Evolutionary conservation across 768 basidiomycete species (phyloP).

Genomic region (Macrolepiota albuminosa): DNA sequence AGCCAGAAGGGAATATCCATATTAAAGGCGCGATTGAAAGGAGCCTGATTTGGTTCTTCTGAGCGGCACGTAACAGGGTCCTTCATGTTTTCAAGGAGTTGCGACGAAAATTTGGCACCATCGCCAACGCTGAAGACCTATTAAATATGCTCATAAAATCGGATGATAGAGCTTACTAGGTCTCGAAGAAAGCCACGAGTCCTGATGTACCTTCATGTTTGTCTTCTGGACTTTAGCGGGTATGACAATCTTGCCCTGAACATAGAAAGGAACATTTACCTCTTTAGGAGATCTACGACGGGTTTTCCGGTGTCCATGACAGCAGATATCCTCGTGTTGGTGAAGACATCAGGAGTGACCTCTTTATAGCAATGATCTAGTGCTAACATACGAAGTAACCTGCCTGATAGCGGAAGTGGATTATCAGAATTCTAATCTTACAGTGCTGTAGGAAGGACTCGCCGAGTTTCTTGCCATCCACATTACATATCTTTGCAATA

Average conservation of each 20-base stretch:
- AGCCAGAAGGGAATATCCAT: not conserved
- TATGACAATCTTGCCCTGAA: not conserved
- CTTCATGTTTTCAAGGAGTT: conserved; percentile 21
- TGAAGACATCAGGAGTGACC: conserved; percentile 29
- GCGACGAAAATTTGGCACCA: conserved; percentile 19
- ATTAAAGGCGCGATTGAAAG: conserved; percentile 6
- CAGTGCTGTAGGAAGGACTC: not conserved
- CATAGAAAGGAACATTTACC: conserved; percentile 2
- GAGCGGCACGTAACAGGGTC: conserved; percentile 19
- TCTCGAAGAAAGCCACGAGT: conserved; percentile 21
- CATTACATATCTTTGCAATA: conserved; percentile 26
- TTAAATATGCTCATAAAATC: not conserved
- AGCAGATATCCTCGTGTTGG: conserved; percentile 30
- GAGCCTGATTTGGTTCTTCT: conserved; percentile 12
- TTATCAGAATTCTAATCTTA: not conserved
- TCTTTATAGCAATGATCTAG: conserved; percentile 33
- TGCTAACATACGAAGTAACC: conserved; percentile 28
- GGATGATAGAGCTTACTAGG: conserved; percentile 12
- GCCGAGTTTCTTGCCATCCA: conserved; percentile 33
- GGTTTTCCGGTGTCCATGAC: conserved; percentile 27
- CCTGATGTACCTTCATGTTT: conserved; percentile 27
- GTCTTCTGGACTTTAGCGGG: conserved; percentile 15
- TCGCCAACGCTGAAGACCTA: conserved; percentile 16
- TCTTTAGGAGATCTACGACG: conserved; percentile 19
- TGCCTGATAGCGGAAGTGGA: not conserved